Conservation (phyloP, 495 filamentous ascomycete genomes). For the Clohesyomyces aquaticus region DNA sequence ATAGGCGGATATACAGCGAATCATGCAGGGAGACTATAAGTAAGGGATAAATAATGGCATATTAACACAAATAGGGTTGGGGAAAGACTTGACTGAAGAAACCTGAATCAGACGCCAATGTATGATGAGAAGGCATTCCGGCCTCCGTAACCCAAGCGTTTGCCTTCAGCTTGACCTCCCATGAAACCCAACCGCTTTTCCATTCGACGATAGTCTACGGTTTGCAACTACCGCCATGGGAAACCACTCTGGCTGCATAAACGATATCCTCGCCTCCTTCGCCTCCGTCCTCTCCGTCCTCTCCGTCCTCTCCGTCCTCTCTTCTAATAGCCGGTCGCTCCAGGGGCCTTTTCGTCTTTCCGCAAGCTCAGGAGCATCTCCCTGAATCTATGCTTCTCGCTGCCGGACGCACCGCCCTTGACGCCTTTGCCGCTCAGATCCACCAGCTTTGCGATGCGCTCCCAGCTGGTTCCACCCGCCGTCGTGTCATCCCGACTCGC, state of each 20-base stretch:
- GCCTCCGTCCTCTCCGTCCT: too few relatives aligned
- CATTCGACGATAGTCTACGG: too few relatives aligned
- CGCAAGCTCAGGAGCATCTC: slow-evolving; percentile 84
- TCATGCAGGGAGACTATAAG: too few relatives aligned
- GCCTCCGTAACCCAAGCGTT: neutral
- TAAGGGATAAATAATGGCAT: neutral
- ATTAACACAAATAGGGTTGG: neutral
- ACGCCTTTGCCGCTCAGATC: slow-evolving; percentile 93
- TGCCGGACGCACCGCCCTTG: slow-evolving; percentile 80
- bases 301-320: too few relatives aligned
- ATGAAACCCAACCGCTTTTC: neutral
- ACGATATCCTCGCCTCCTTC: too few relatives aligned
- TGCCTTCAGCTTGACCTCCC: neutral
- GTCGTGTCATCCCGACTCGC: slow-evolving; percentile 86
- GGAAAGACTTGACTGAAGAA: neutral
- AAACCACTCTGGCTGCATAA: too few relatives aligned
- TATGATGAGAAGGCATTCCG: neutral
- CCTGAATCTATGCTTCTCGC: slow-evolving; percentile 92
- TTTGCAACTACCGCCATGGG: too few relatives aligned
- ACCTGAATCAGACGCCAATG: neutral
- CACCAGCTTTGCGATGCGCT: slow-evolving; percentile 94
- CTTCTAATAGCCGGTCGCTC: slow-evolving; percentile 66
- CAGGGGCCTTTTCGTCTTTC: slow-evolving; percentile 94
- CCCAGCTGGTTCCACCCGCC: slow-evolving; percentile 95
- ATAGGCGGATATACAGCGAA: too few relatives aligned